These are phyloP conservation scores for Petunia axillaris DNA, from an alignment of 257 asterid genomes.

Conservation along the genomic window DNA sequence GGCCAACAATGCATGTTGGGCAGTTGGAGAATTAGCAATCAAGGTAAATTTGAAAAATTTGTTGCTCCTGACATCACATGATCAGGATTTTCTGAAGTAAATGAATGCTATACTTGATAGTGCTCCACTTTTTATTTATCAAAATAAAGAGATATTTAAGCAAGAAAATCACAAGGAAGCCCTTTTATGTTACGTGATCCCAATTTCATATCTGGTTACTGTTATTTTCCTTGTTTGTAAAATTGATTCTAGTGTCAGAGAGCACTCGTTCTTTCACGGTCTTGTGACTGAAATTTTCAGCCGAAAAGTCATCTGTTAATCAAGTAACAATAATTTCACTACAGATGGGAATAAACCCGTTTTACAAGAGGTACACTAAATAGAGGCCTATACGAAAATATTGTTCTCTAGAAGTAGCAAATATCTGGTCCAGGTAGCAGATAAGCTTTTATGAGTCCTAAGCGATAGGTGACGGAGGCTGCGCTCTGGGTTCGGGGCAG, in stretches of 20 bases:
- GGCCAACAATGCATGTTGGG: conserved; percentile 99
- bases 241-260: background rate
- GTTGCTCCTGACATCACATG: background rate
- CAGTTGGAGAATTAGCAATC: conserved; percentile 93
- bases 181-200: background rate
- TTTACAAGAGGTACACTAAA: background rate
- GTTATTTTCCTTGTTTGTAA: background rate
- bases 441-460: background rate
- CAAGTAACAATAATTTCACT: background rate
- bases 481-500: background rate
- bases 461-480: background rate
- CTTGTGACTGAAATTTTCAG: conserved; percentile 8
- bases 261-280: conserved; percentile 8
- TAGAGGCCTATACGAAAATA: background rate
- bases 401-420: background rate
- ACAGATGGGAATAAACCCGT: background rate
- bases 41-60: conserved; percentile 51
- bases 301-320: conserved; percentile 2
- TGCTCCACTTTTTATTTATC: background rate
- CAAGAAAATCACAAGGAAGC: background rate
- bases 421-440: background rate
- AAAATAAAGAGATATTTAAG: background rate
- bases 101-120: background rate
- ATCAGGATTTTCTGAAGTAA: conserved; percentile 14
- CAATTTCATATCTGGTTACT: conserved; percentile 2